phyloP scores from a whole-genome alignment of 371 early-diverging fungal species.

The Encephalitozoon hellem region DNA sequence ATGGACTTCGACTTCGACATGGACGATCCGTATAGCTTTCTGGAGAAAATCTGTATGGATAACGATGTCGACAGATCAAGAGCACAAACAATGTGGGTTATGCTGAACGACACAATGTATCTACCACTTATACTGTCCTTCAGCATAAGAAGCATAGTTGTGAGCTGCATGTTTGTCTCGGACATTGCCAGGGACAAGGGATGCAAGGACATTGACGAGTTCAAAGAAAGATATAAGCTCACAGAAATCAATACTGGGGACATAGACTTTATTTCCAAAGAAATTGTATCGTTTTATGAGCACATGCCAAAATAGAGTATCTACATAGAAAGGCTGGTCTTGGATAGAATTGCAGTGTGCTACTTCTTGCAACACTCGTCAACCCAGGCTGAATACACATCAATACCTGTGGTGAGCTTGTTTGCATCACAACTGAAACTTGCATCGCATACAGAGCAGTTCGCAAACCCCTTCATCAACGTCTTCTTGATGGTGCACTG shows the following conservation, averaged over 20 bases:
- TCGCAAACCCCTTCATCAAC: constrained; percentile 35
- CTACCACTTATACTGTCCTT: neutral
- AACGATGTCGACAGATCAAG: neutral
- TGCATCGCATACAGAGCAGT: constrained; percentile 51
- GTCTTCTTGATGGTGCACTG: constrained; percentile 42
- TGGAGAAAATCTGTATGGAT: neutral
- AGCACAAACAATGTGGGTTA: neutral
- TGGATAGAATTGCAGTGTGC: neutral
- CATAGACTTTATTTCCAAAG: neutral
- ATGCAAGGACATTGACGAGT: neutral
- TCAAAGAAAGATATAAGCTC: neutral
- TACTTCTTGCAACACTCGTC: constrained; percentile 24
- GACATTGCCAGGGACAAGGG: neutral
- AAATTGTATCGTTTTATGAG: constrained; percentile 1
- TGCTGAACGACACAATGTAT: neutral
- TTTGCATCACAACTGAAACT: constrained; percentile 33
- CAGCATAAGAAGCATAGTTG: neutral
- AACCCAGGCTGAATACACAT: constrained; percentile 53
- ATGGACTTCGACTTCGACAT: neutral
- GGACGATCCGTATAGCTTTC: neutral
- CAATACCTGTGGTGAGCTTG: constrained; percentile 48
- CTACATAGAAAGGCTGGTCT: neutral
- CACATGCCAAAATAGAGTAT: neutral
- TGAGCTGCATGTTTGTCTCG: neutral
- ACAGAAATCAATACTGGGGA: neutral